These are phyloP conservation scores for Clarkia xantiana DNA, from an alignment of 345 rosid genomes.

Conservation along the genomic window DNA sequence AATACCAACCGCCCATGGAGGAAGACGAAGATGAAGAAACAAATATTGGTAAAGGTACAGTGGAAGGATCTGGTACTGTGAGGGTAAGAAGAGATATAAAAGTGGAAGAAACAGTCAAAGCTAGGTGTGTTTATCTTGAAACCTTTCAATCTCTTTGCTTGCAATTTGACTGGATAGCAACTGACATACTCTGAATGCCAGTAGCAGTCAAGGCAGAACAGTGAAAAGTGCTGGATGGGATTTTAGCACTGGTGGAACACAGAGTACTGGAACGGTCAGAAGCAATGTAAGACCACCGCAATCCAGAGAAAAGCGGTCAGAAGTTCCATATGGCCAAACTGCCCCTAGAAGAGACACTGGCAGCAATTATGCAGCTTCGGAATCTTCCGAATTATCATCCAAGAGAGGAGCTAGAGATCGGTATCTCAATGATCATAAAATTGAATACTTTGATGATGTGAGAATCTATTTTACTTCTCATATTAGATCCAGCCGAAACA, in stretches of 20 bases:
- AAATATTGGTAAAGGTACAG: conserved; percentile 31
- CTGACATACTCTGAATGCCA: conserved; percentile 13
- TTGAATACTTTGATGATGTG: conserved; percentile 48
- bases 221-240: conserved; percentile 85
- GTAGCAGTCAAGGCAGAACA: conserved; percentile 42
- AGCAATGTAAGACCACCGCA: conserved; percentile 71
- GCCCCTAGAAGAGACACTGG: conserved; percentile 26
- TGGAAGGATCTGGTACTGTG: conserved; percentile 59
- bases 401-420: conserved; percentile 37
- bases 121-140: conserved; percentile 55
- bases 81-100: conserved; percentile 58
- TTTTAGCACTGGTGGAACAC: conserved; percentile 83
- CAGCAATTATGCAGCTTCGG: conserved; percentile 24
- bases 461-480: conserved; percentile 14
- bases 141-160: conserved; percentile 8
- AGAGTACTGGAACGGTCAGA: conserved; percentile 53
- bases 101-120: conserved; percentile 51
- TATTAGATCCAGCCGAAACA: conserved; percentile 2
- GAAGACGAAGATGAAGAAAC: too few species aligned
- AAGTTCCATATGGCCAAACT: conserved; percentile 40
- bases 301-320: conserved; percentile 65
- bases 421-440: conserved; percentile 24
- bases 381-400: conserved; percentile 30
- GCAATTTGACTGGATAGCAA: conserved; percentile 9
- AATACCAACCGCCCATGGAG: conserved; percentile 46